A percentile compares a stretch with the other conserved stretches of the same genome.
Conservation (phyloP, 345 rosid genomes). For the Rhodamnia argentea region DNA sequence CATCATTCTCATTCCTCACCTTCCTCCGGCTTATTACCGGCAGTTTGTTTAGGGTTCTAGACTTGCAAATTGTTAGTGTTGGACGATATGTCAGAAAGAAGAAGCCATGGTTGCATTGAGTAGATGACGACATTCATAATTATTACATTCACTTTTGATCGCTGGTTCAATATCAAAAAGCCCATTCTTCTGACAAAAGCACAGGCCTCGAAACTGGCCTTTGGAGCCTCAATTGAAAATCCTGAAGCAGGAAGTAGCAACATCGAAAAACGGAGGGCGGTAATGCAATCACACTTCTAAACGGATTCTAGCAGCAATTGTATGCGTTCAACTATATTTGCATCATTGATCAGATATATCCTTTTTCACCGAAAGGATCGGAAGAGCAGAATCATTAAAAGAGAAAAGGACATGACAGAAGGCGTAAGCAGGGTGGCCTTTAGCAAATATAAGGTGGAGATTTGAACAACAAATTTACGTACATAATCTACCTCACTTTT, state of each 20-base stretch:
- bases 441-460: neutral
- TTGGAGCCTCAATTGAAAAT: neutral
- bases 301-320: neutral
- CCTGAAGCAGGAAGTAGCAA: neutral
- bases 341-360: neutral
- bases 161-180: neutral
- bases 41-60: neutral
- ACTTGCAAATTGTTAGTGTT: neutral
- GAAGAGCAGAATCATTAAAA: neutral
- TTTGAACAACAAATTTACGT: neutral
- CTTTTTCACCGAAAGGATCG: neutral
- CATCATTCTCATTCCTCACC: neutral
- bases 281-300: neutral
- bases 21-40: neutral
- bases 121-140: neutral
- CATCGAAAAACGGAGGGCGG: neutral
- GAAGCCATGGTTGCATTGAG: neutral
- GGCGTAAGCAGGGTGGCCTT: neutral
- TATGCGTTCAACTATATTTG: neutral
- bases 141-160: neutral
- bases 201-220: neutral
- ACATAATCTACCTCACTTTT: neutral
- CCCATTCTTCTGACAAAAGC: neutral
- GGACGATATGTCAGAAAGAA: neutral
- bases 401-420: neutral